Evolutionary conservation across 768 basidiomycete genomes (phyloP).

Genomic region (Pholiota microspora): DNA sequence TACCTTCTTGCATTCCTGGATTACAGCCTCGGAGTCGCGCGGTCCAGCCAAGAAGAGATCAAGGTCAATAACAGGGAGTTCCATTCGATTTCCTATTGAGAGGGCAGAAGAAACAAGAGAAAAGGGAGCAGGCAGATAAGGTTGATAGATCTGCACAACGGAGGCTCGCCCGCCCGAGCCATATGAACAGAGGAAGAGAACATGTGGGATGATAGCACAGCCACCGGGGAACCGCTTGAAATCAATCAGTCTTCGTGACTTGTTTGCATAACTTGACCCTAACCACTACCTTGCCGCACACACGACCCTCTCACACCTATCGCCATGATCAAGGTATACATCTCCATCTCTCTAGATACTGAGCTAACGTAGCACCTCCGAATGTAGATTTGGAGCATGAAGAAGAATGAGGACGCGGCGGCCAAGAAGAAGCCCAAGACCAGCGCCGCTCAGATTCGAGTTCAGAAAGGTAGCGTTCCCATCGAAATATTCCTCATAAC

Average conservation of each 20-base stretch:
- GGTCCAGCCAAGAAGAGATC: slow-evolving; percentile 61
- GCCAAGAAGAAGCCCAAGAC: slow-evolving; percentile 99
- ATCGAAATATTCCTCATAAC: background rate
- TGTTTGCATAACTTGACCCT: slow-evolving; percentile 23
- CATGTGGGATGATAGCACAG: slow-evolving; percentile 20
- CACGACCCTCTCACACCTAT: slow-evolving; percentile 28
- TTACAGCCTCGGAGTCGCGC: slow-evolving; percentile 42
- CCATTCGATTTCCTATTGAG: slow-evolving; percentile 40
- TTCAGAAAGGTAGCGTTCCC: slow-evolving; percentile 86
- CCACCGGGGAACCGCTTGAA: slow-evolving; percentile 22
- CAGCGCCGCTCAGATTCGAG: slow-evolving; percentile 95
- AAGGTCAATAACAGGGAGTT: slow-evolving; percentile 75
- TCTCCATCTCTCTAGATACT: background rate
- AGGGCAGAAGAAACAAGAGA: slow-evolving; percentile 5
- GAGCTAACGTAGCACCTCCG: too few relatives aligned
- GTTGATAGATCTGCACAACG: background rate
- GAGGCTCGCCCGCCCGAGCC: background rate
- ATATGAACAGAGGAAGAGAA: slow-evolving; percentile 2
- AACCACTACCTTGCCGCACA: slow-evolving; percentile 30
- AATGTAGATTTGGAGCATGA: slow-evolving; percentile 98
- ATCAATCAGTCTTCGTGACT: slow-evolving; percentile 21
- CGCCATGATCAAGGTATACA: slow-evolving; percentile 47
- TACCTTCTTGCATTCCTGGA: slow-evolving; percentile 68
- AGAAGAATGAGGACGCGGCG: slow-evolving; percentile 98
- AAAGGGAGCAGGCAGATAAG: background rate